A percentile compares a stretch with the other conserved stretches of the same genome.
These are phyloP conservation scores for Trichomonas gallinae DNA, from an alignment of 208 protist species.

Conservation along the genomic window DNA sequence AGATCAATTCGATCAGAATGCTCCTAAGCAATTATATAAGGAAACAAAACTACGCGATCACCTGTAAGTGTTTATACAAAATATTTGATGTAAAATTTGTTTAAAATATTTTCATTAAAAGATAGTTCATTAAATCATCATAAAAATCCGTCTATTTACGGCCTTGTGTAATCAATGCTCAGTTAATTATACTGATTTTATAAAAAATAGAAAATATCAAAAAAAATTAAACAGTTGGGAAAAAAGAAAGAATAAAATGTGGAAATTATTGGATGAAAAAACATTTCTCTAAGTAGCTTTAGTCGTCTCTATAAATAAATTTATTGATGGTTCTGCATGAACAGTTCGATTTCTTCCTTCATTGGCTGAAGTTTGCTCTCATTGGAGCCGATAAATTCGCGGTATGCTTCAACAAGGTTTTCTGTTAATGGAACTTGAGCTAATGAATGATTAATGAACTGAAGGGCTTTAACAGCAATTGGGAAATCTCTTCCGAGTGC, in stretches of 20 bases:
- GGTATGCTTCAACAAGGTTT: background rate
- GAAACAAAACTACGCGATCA: background rate
- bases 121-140: too few relatives aligned
- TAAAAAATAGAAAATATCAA: too few relatives aligned
- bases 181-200: too few relatives aligned
- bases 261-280: too few relatives aligned
- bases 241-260: too few relatives aligned
- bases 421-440: background rate
- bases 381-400: background rate
- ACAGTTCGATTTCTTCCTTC: background rate
- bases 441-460: background rate
- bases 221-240: too few relatives aligned
- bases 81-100: too few relatives aligned
- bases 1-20: background rate
- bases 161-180: too few relatives aligned
- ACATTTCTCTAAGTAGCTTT: background rate
- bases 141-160: too few relatives aligned
- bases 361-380: background rate
- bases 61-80: too few relatives aligned
- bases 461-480: background rate
- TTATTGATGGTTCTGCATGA: background rate
- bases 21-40: background rate
- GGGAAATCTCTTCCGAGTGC: background rate
- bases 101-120: too few relatives aligned
- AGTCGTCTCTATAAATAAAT: background rate